Evolutionary conservation across 768 basidiomycete genomes (phyloP).

Genomic region (Suillus clintonianus): DNA sequence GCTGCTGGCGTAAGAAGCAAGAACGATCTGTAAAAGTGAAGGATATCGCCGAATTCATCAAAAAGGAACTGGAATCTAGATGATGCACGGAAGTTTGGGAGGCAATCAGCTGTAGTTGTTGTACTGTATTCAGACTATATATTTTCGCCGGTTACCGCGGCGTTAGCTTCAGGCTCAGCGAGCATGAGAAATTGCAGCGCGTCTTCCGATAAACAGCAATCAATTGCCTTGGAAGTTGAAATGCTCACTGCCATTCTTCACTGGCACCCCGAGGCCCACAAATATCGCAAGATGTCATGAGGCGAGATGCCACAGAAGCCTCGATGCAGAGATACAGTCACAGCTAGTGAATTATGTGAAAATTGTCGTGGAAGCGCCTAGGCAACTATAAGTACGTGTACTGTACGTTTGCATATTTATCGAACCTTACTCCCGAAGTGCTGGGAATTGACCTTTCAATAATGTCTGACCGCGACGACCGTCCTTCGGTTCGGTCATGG

Average conservation of each 20-base stretch:
- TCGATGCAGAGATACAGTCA: background rate
- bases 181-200: background rate
- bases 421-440: background rate
- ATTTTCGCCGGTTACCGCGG: background rate
- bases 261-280: too few species aligned
- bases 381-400: background rate
- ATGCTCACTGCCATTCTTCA: background rate
- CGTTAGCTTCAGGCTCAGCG: background rate
- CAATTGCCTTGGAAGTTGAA: background rate
- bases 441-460: background rate
- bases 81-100: background rate
- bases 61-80: background rate
- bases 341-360: background rate
- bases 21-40: background rate
- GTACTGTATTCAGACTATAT: background rate
- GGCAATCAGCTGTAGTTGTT: background rate
- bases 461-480: background rate
- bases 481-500: background rate
- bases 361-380: background rate
- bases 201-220: background rate
- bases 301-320: background rate
- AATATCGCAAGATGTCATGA: background rate
- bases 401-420: too few species aligned
- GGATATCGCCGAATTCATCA: background rate
- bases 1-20: slow-evolving; percentile 4